These are phyloP conservation scores for Hibiscus syriacus DNA, from an alignment of 345 rosid species.

Conservation along the genomic window DNA sequence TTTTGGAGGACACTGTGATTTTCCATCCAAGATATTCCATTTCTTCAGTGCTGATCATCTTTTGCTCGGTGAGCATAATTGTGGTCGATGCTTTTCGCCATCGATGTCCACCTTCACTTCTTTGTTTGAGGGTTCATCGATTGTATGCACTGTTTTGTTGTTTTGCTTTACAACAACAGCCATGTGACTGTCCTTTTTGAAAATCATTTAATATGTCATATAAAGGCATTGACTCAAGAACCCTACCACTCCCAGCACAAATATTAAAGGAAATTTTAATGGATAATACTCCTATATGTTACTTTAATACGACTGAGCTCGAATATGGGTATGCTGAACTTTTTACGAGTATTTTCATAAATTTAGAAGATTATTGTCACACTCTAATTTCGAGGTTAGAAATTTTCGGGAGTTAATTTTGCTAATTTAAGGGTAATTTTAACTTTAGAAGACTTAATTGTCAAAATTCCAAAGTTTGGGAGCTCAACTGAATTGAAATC, in stretches of 20 bases:
- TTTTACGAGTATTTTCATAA: no score
- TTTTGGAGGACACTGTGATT: constrained; percentile 23
- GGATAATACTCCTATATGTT: no score
- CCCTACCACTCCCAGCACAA: constrained; percentile 23
- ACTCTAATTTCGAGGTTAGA: no score
- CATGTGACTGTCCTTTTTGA: constrained; percentile 76
- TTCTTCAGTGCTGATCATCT: constrained; percentile 30
- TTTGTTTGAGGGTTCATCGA: constrained; percentile 9
- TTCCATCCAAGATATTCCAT: constrained; percentile 26
- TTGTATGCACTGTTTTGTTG: constrained; percentile 15
- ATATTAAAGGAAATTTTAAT: no score
- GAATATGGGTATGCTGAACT: no score
- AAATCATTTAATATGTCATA: constrained; percentile 65
- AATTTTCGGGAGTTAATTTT: no score
- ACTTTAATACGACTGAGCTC: no score
- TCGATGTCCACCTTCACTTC: constrained; percentile 37
- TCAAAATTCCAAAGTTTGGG: no score
- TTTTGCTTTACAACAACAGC: constrained; percentile 42
- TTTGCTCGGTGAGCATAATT: constrained; percentile 21
- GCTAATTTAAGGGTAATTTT: no score
- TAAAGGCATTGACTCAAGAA: constrained; percentile 42
- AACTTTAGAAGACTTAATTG: no score
- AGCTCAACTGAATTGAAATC: no score
- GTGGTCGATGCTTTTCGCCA: constrained; percentile 16
- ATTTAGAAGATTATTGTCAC: no score